Evolutionary conservation across 352 stramenopile genomes (phyloP), one percentile per base, ranked within the genome.

Genomic region (Phytophthora idaei): DNA sequence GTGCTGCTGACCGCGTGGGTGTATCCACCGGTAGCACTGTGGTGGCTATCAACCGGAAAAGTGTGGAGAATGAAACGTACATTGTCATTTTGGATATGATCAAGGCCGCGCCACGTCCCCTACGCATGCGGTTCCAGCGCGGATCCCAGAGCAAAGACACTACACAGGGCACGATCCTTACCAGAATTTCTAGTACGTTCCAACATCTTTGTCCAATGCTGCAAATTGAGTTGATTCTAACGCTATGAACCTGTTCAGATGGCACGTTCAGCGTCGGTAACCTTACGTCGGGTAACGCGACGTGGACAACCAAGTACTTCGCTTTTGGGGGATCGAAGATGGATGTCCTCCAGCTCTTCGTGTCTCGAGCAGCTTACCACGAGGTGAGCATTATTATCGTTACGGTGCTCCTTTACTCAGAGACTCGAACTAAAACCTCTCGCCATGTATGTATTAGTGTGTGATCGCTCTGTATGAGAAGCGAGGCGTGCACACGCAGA

Each of bases 401-500:
- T 61, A 10, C 39, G 25, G 2, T 34, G n/a, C 11, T 2, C 39
- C 48, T 32, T 46, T 17, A 49, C 9, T 49, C n/a, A 11, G 37
- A 3, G 27, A 45, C 2, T 36, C 42, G 3, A 6, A 17, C 32
- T 52, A 54, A 61, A 58, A 54, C 14, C 2, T 29, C 14, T 31
- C 21, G 21, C 25, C 21, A 57, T 57, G 45, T 34, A 6, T 60
- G 5, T 47, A 57, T 7, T 62, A 90, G 78, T 94, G 86, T 39
- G 84, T 94, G 27, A 94, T 94, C 59, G 88, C 86, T 52, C 69
- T 94, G 49, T 94, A 94, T 60, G 86, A 94, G 68, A 94, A 93
- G 69, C 83, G 86, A 36, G 69, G 81, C 12, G 84, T 94, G 21
- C 85, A 90, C 64, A 93, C 84, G 31, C 81, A 90, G 73, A 94